Evolutionary conservation across 164 flowering plant genomes (phyloP), one percentile per base, ranked within the genome.

Genomic region (Chimonanthus salicifolius): DNA sequence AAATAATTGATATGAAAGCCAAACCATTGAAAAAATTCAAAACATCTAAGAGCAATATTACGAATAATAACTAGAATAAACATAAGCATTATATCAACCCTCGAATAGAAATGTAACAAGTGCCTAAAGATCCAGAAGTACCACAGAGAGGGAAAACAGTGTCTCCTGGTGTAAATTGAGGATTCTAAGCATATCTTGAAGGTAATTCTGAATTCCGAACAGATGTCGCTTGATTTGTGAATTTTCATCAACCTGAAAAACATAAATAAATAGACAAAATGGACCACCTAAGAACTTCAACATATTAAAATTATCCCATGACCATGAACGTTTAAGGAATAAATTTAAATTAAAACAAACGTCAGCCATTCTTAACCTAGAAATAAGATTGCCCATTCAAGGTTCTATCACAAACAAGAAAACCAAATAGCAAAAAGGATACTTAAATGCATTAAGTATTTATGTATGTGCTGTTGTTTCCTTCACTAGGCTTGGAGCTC

Each of bases 131-230:
- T 45, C n/a, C n/a, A 47, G 48, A 71, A 20, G 65, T 78, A 78
- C 82, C 82, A 71, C 74, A 15, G 72, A 69, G 49, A 79, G 66
- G 18, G 76, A 46, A 51, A 49, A 66, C 10, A 70, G 47, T 54
- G 73, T 49, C 47, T 76, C 74, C 47, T 60, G 7, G 18, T 79
- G 73, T 62, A 79, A 76, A 69, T 70, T 73, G 68, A 79, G 76
- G 60, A 74, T 68, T 70, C 60, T 72, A 76, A 79, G 78, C 81
- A 79, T 79, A 76, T 73, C 50, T 71, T 79, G 81, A 65, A 79
- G 63, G 72, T 73, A 60, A 58, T 73, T 76, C 66, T 60, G 78
- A 65, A 66, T 70, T 46, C 65, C 71, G 47, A 46, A 62, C 20
- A 76, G 49, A 11, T 11, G 63, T 51, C 58, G 76, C 72, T 70